Evolutionary conservation across 1,284 basidiomycete genomes (phyloP), one percentile per base, ranked within the genome.

Genomic region (Cutaneotrichosporon sp.): DNA sequence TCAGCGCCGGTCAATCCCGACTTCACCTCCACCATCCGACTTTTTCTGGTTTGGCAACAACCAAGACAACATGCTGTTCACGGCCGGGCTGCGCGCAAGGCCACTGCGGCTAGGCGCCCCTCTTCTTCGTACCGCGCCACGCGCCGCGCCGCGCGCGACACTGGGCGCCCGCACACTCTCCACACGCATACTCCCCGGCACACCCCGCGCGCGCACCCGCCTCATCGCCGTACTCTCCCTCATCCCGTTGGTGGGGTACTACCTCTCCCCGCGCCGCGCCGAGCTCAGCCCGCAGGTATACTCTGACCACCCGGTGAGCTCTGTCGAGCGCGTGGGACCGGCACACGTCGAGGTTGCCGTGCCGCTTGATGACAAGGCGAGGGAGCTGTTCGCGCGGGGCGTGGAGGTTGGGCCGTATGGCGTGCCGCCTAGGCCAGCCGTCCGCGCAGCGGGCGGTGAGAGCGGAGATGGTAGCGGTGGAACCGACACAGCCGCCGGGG

Each of bases 261-360:
- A 42, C 36, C 45, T 56, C 15, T 39, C 38, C 4, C 49, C 46
- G 9, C 2, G 13, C 7, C 26, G n/a, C 12, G 20, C 38, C 18
- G 23, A 35, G 18, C 58, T 59, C 26, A 46, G 45, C 10, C 70
- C 72, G 1, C 55, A 64, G n/a, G 26, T 52, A n/a, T 74, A 74
- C 55, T 64, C 66, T 12, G 57, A 62, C 22, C 72, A 73, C 21
- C 42, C 45, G 1, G 52, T 73, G 7, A 30, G 45, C 4, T 51
- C 57, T 12, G 55, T 58, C 21, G 40, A 46, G 4, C 33, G 37
- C 3, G 41, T 72, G 4, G 56, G 63, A 9, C 62, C 64, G 4
- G 49, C 56, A 33, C 71, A 75, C 46, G 66, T 64, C 15, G 45
- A 66, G 9, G 48, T 74, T 8, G 43, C 56, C 7, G 50, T 59